Base-by-base conservation (phyloP, 164 flowering plant species). In the grape (Vitis vinifera) region DNA sequence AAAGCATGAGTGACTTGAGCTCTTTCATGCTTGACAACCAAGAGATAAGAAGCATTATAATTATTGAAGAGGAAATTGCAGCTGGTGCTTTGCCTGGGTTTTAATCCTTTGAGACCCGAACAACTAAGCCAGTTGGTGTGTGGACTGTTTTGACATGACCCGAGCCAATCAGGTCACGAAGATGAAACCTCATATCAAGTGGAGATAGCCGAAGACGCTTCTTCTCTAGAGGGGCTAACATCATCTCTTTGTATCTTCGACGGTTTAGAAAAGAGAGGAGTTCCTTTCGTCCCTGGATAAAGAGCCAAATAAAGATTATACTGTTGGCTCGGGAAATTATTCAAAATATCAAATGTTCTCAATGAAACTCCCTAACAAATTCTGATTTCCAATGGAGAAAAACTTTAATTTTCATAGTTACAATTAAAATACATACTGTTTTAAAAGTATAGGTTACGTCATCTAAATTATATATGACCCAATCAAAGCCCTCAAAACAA, bases 171-270 rank as follows among this genome's bases (percentile, higher is more conserved):
- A 93, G 79, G 80, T 95, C 98, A 17, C 98, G 88, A 16, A 93
- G 81, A 81, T 95, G 99, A 85, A 93, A 95, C 77, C 98, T 88
- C 83, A 90, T 90, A 76, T 93, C 98, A 57, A 95, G 91, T 11
- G 84, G 85, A 75, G 99, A 93, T 44, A 83, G 68, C 16, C 92
- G 80, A 19, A 95, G 85, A 31, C 84, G 85, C 84, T 84, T 91
- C 83, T 87, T 89, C 85, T 95, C 98, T 73, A 95, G 68, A 60
- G 77, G 10, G 29, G 97, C 86, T 87, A 93, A 62, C 88, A 87
- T 76, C 97, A 95, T 95, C 82, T 95, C 97, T 75, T 89, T 95
- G 83, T 89, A 89, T 75, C 81, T 89, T 74, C 86, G 86, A 7
- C 93, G 91, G 69, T 78, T 93, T 37, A 95, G 79, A 61, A 93